These are phyloP conservation scores for Solanum medicagineum DNA, from an alignment of 257 asterid species.

Conservation along the genomic window DNA sequence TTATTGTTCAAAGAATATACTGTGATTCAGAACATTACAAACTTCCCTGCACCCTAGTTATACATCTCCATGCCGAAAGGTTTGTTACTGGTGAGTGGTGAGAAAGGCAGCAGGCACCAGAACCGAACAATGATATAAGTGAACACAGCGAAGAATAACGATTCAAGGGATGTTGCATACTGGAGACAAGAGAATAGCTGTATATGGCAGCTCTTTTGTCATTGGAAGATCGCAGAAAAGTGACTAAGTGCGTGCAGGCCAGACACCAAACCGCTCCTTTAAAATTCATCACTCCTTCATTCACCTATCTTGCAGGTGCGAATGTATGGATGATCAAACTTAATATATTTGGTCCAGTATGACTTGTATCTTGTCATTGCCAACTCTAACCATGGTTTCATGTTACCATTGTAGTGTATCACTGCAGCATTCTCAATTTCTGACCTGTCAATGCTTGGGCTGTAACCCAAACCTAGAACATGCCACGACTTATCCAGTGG, in stretches of 20 bases:
- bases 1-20: background rate
- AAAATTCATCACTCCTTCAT: constrained; percentile 12
- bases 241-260: background rate
- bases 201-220: background rate
- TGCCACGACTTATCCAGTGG: constrained; percentile 97
- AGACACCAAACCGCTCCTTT: background rate
- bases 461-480: constrained; percentile 93
- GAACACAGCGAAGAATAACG: background rate
- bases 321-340: constrained; percentile 67
- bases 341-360: constrained; percentile 81
- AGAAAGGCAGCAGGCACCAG: background rate
- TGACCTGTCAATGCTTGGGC: constrained; percentile 59
- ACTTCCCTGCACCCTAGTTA: background rate
- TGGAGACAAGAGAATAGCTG: background rate
- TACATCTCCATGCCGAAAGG: background rate
- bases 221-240: background rate
- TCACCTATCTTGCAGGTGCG: constrained; percentile 65
- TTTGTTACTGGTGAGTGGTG: background rate
- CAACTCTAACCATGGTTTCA: constrained; percentile 99
- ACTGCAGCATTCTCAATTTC: constrained; percentile 94
- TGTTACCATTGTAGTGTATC: constrained; percentile 89
- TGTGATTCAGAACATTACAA: background rate
- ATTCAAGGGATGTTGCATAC: background rate
- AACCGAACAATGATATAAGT: background rate
- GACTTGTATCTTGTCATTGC: constrained; percentile 88